Evolutionary conservation across 2,329 filamentous ascomycete genomes (phyloP), one percentile per base, ranked within the genome.

Genomic region (Fusarium paranaense): DNA sequence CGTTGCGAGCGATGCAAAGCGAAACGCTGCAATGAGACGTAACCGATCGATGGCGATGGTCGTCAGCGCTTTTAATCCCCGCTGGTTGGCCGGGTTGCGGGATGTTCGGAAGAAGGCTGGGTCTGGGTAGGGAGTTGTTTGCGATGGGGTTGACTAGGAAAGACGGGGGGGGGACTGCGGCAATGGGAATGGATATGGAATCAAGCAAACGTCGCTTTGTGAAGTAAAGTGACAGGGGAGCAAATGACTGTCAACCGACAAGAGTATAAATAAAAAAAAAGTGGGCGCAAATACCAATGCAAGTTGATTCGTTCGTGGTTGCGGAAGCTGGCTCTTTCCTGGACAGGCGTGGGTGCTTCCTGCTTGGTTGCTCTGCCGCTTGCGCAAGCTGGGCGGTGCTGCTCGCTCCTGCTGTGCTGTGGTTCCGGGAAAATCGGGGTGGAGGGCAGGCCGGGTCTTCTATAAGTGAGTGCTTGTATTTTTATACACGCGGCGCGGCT

Each of bases 381-480:
- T 70, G 64, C 72, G 72, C 57, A 32, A 37, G 33, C 58, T 74
- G 57, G 47, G 20, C 14, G 56, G 37, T 70, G 66, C 35, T 57
- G 68, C 68, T 70, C 16, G 64, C 62, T 74, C 62, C 61, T 64
- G 70, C 67, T 72, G 76, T 74, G 75, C 69, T 74, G 76, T 74
- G 75, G 71, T 77, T 70, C 75, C 71, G 65, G 80, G 77, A 80
- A 81, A 83, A 83, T 80, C 76, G 80, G 81, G 81, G 82, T 82
- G 83, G 83, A 84, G 83, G 83, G 83, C 83, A 83, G 81, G 82
- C 81, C 80, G 69, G 81, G 80, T 81, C 82, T 83, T 84, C 82
- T 84, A 84, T 85, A 83, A 83, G 82, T 83, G 81, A 81, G 79
- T 81, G 78, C 81, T 78, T 84, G 81, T 83, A 84, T 82, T 85